Base-by-base conservation (phyloP, 2,329 filamentous ascomycete species). In the Colletotrichum truncatum region DNA sequence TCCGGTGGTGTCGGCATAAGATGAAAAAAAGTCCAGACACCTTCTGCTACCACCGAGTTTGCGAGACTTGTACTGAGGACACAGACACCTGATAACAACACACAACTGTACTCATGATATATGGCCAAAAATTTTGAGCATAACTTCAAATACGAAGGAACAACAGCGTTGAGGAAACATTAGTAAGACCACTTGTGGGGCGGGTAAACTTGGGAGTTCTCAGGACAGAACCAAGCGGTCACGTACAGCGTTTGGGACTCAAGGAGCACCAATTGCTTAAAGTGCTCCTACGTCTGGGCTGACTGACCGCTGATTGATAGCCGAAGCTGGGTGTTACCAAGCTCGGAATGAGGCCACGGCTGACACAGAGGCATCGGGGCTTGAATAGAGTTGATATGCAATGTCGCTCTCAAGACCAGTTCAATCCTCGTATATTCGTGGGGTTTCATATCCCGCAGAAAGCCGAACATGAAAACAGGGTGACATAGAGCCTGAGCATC, bases 11-110 rank as follows among this genome's bases (percentile, higher is more conserved):
- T 68, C 73, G 78, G 32, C 81, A 84, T 65, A 78, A 75, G 56
- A 80, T 81, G 78, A 77, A 75, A 56, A 77, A 76, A 11, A 80
- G 81, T 65, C 81, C 83, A 9, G 80, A 86, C 67, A 82, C 81
- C 1, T 81, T 85, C 45, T 87, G 84, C 72, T 84, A 84, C 67
- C 85, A 87, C 64, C 73, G 75, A n/a, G 79, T 84, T 53, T 87
- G 84, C 70, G 72, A 75, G 38, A 70, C 69, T 4, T 86, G 84
- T 65, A 75, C 73, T 45, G 65, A 77, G 10, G 80, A 84, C 62
- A 23, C 32, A 18, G 25, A 21, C 36, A 43, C 43, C 25, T 58
- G 41, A 64, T 10, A 10, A 3, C 28, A 21, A 21, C n/a, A 11
- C n/a, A 39, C 45, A 9, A 18, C 12, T n/a, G 26, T n/a, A 25